phyloP scores from a whole-genome alignment of 2,329 filamentous ascomycete species.

The Fusarium transvaalense region DNA sequence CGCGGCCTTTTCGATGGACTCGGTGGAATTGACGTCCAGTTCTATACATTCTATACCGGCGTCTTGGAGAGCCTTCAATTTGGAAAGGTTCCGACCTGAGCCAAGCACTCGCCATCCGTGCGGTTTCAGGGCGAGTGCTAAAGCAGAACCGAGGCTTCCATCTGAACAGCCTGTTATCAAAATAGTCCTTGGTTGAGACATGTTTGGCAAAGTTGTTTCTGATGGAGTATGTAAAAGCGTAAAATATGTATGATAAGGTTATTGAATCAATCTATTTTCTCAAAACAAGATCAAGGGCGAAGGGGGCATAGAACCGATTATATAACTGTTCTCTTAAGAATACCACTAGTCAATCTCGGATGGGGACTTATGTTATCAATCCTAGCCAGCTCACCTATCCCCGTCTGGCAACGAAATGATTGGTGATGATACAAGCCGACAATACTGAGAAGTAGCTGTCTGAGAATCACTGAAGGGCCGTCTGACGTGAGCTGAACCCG shows the following conservation, averaged over 20 bases:
- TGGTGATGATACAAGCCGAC: background rate
- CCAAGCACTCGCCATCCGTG: conserved; percentile 50
- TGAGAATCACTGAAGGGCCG: background rate
- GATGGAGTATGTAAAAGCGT: accelerated
- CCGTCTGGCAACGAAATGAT: background rate
- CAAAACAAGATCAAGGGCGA: too few relatives aligned
- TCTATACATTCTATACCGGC: conserved; percentile 40
- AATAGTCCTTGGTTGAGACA: conserved; percentile 41
- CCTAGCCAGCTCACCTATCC: background rate
- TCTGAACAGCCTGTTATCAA: conserved; percentile 55
- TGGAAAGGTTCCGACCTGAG: conserved; percentile 48
- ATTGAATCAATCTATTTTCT: background rate
- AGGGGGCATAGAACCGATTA: background rate
- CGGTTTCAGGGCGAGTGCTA: conserved; percentile 50
- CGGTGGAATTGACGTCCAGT: conserved; percentile 44
- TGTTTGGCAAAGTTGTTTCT: background rate
- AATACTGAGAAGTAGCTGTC: background rate
- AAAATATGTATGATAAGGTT: background rate
- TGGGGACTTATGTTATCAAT: background rate
- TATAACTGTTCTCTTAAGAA: too few relatives aligned
- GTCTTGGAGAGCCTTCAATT: conserved; percentile 31
- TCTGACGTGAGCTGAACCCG: background rate
- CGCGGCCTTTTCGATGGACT: conserved; percentile 40
- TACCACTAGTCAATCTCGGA: background rate
- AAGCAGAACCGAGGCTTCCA: conserved; percentile 49